These are phyloP conservation scores for Arabis hirsuta DNA, from an alignment of 345 rosid genomes.

Conservation along the genomic window DNA sequence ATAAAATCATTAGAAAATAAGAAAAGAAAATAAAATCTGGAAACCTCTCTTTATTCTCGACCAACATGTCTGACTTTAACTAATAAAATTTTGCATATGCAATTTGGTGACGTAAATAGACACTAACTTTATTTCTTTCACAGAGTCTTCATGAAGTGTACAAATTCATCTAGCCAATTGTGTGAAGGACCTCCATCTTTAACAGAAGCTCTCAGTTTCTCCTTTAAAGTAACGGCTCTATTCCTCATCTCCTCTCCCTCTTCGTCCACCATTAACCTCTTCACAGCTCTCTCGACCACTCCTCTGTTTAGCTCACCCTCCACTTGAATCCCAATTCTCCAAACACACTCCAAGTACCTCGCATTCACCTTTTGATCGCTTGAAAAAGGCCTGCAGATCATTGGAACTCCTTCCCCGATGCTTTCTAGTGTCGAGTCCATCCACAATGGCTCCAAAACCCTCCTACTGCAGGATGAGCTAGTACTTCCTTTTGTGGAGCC, in stretches of 20 bases:
- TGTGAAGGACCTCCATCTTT: slow-evolving; percentile 30
- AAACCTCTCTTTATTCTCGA: too few relatives aligned
- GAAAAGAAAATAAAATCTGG: too few relatives aligned
- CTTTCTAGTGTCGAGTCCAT: slow-evolving; percentile 59
- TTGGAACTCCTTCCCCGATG: slow-evolving; percentile 50
- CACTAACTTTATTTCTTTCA: background rate
- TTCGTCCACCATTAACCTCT: slow-evolving; percentile 24
- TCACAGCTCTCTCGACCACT: slow-evolving; percentile 24
- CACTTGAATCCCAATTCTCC: slow-evolving; percentile 49
- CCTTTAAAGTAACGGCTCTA: slow-evolving; percentile 8
- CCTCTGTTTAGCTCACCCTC: slow-evolving; percentile 32
- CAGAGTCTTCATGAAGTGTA: slow-evolving; percentile 16
- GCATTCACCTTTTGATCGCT: slow-evolving; percentile 53
- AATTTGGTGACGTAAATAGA: too few relatives aligned
- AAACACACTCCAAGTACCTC: slow-evolving; percentile 51
- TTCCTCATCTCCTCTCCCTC: slow-evolving; percentile 36
- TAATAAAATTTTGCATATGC: too few relatives aligned
- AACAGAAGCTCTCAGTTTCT: slow-evolving; percentile 21
- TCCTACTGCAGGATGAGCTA: slow-evolving; percentile 48
- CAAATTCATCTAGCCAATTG: slow-evolving; percentile 22
- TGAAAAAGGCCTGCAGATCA: slow-evolving; percentile 50
- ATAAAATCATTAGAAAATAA: too few relatives aligned
- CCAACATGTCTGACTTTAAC: too few relatives aligned
- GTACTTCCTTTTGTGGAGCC: slow-evolving; percentile 40
- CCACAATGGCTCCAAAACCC: slow-evolving; percentile 60